These are phyloP conservation scores for Nicotiana rustica DNA, from an alignment of 305 asterid species.

Conservation along the genomic window DNA sequence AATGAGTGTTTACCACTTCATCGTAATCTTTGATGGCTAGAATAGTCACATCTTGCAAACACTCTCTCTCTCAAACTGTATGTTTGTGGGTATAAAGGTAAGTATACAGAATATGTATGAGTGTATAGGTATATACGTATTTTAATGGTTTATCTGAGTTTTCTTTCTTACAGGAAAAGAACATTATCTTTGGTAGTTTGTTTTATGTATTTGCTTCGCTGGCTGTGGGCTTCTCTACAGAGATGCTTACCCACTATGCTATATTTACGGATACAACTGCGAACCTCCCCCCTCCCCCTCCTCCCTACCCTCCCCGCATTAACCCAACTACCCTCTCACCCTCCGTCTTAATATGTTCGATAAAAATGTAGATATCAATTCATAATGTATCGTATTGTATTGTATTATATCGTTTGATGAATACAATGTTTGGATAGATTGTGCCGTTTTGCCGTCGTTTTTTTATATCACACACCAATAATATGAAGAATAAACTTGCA, in stretches of 20 bases:
- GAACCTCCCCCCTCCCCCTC: not conserved
- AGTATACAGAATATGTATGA: conserved; percentile 3
- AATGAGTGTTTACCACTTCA: too few species aligned
- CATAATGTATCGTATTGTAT: too few species aligned
- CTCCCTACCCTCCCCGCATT: not conserved
- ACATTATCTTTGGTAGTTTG: conserved; percentile 49
- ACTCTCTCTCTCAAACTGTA: conserved; percentile 28
- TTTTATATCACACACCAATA: too few species aligned
- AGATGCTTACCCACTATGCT: conserved; percentile 68
- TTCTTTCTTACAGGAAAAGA: conserved; percentile 38
- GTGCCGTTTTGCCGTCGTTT: too few species aligned
- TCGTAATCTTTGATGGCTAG: too few species aligned
- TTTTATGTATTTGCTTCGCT: conserved; percentile 63
- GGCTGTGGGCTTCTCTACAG: conserved; percentile 56
- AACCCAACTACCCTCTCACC: not conserved
- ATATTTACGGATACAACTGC: conserved; percentile 50
- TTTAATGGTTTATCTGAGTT: conserved; percentile 43
- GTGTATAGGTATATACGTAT: conserved; percentile 9
- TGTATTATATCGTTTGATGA: too few species aligned
- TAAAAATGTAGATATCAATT: not conserved
- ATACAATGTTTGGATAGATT: too few species aligned
- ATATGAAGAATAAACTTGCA: too few species aligned
- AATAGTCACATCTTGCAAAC: not conserved
- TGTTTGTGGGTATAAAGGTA: conserved; percentile 28
- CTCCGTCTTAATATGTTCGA: not conserved